Evolutionary conservation across 805 yeast species (phyloP).

Genomic region (Torulaspora delbrueckii): DNA sequence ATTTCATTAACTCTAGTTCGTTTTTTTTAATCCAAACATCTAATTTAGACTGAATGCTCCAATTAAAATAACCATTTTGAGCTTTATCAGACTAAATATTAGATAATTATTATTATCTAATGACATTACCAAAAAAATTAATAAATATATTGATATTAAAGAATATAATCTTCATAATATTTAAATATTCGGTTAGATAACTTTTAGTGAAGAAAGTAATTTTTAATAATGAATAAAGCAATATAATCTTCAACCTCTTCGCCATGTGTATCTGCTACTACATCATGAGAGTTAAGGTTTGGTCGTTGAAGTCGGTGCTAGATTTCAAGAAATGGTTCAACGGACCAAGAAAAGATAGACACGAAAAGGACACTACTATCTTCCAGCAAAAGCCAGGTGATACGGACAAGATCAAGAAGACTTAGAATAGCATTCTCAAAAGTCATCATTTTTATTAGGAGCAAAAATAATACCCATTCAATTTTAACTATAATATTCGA

Average conservation of each 20-base stretch:
- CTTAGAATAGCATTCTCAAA: not conserved
- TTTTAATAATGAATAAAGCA: too few species aligned
- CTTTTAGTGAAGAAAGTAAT: too few species aligned
- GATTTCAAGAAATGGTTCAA: constrained; percentile 40
- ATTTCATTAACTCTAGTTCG: too few species aligned
- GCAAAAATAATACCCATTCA: not conserved
- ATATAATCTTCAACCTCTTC: constrained; percentile 38
- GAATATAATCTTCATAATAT: too few species aligned
- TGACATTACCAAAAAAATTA: too few species aligned
- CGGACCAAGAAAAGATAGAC: constrained; percentile 44
- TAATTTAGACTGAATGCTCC: too few species aligned
- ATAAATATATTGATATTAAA: too few species aligned
- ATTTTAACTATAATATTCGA: not conserved
- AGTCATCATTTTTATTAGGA: not conserved
- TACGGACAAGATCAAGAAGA: constrained; percentile 31
- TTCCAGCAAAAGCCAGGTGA: constrained; percentile 41
- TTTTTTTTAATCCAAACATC: too few species aligned
- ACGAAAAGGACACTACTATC: constrained; percentile 43
- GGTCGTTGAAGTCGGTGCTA: constrained; percentile 33
- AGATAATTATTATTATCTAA: too few species aligned
- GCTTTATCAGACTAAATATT: too few species aligned
- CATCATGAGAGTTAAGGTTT: constrained; percentile 39
- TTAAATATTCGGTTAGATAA: too few species aligned
- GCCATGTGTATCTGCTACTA: constrained; percentile 40
- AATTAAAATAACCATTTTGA: too few species aligned